A percentile compares a stretch with the other conserved stretches of the same genome.
Conservation (phyloP, 345 rosid species). For the Eucalyptus cladocalyx region DNA sequence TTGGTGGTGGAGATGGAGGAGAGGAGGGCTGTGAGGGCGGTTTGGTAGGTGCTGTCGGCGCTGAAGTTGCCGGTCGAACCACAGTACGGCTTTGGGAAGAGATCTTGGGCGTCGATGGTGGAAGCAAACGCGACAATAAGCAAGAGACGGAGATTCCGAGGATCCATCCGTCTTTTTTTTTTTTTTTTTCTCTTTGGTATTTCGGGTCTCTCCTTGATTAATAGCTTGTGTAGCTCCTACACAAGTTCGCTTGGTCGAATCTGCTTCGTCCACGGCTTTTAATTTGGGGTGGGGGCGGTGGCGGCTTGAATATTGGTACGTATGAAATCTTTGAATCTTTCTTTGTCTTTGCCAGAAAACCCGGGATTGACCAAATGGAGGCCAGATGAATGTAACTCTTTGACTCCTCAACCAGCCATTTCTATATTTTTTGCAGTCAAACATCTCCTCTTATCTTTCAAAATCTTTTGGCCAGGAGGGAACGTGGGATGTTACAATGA, state of each 20-base stretch:
- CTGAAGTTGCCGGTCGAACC: background rate
- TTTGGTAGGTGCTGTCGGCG: background rate
- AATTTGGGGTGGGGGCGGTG: fast-evolving
- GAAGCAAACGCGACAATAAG: background rate
- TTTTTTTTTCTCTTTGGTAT: background rate
- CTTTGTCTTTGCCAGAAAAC: background rate
- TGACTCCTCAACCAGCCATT: background rate
- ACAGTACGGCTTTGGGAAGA: background rate
- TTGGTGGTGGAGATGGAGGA: background rate
- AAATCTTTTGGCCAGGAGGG: background rate
- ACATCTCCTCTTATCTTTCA: background rate
- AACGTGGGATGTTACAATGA: background rate
- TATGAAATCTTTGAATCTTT: background rate
- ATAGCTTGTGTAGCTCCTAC: background rate
- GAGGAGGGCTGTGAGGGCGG: background rate
- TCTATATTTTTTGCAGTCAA: background rate
- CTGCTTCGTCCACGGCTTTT: background rate
- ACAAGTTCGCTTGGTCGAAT: background rate
- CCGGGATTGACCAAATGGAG: background rate
- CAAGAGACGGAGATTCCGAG: background rate
- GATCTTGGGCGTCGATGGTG: background rate
- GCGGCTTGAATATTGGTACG: background rate
- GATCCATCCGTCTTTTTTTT: background rate
- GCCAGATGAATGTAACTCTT: background rate
- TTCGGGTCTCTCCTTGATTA: background rate